Evolutionary conservation across 768 basidiomycete species (phyloP), one percentile per base, ranked within the genome.

Genomic region (Phallus indusiatus): DNA sequence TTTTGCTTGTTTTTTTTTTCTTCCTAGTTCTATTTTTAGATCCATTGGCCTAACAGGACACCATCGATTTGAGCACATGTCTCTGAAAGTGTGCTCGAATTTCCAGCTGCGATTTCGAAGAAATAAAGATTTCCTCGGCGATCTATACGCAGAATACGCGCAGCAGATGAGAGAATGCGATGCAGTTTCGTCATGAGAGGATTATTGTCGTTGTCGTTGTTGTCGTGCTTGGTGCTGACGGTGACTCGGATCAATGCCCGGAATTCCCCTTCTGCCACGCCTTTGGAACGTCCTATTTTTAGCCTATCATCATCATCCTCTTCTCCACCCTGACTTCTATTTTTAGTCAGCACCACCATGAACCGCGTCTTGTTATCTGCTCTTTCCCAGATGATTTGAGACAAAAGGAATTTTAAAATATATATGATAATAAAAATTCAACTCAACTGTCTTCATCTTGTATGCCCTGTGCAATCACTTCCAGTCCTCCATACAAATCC

Each of bases 401-500:
- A 21, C 36, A 10, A 54, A 28, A 24, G 10, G n/a, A n/a, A n/a
- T 47, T 49, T 17, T 42, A 14, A 17, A 12, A 24, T 20, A 60
- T 16, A 36, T 2, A 47, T 46, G 24, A 34, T 46, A 16, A 64
- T 70, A 10, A 42, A 42, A 42, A n/a, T 5, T 37, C 42, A 42
- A 42, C 42, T 37, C 59, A 67, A 83, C 86, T 68, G 47, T 74
- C 66, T 55, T 74, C 75, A 62, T 86, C 80, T 65, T 92, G 89
- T 51, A 91, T 85, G 11, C 78, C 79, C 56, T 82, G 75, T 35
- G 68, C 70, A 46, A 90, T 70, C 3, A 88, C 70, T 50, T 85
- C 78, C 35, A 90, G 70, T n/a, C 78, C 83, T 1, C 77, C 70
- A 61, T 86, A 86, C 46, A 86, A 64, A 12, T 74, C 75, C 5